A percentile compares a stretch with the other conserved stretches of the same genome.
phyloP scores from a whole-genome alignment of 306 rosid species.

The Castanopsis chinensis region DNA sequence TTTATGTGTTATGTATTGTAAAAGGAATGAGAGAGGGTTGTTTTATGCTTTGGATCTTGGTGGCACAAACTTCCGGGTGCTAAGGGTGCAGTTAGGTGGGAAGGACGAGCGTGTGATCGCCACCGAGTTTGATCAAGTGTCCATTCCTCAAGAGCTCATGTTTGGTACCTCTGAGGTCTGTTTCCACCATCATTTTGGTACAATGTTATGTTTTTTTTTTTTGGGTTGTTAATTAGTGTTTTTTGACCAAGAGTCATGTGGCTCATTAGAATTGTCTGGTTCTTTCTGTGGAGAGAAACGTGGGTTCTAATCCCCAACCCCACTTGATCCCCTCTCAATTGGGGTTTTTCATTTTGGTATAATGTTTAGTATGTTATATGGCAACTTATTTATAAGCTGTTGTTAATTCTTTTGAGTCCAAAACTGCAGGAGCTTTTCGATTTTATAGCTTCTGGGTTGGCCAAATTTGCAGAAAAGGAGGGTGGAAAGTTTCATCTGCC shows the following conservation, averaged over 20 bases:
- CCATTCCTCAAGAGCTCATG: conserved; percentile 82
- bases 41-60: conserved; percentile 96
- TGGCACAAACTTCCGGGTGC: conserved; percentile 86
- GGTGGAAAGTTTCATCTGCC: conserved; percentile 51
- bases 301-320: too few species aligned
- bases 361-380: background rate
- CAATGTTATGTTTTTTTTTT: background rate
- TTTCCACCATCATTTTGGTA: background rate
- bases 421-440: conserved; percentile 69
- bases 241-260: too few species aligned
- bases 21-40: conserved; percentile 83
- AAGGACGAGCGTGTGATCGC: conserved; percentile 67
- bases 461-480: conserved; percentile 58
- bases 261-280: too few species aligned
- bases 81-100: conserved; percentile 86
- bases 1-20: background rate
- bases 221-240: too few species aligned
- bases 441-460: conserved; percentile 80
- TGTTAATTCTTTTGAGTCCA: background rate
- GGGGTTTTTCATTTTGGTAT: background rate
- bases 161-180: conserved; percentile 64
- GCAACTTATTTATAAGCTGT: background rate
- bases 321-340: too few species aligned
- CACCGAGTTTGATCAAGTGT: conserved; percentile 71
- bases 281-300: too few species aligned